Evolutionary conservation across 2,329 filamentous ascomycete genomes (phyloP).

Genomic region (Proliferodiscus dingleyae): DNA sequence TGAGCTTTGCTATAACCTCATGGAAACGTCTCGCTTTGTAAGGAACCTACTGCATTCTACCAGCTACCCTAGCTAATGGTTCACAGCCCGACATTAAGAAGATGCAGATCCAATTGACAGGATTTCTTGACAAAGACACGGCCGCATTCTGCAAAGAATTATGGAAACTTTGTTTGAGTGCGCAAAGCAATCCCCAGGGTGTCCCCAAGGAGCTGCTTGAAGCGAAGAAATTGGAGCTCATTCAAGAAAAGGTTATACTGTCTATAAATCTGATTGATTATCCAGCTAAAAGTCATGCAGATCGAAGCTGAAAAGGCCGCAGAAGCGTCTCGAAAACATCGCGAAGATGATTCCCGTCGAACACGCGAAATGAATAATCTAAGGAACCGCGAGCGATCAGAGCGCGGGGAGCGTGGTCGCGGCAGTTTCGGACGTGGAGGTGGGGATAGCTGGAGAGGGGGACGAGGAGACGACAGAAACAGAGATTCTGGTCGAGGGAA

Average conservation of each 20-base stretch:
- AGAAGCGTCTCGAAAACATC: constrained; percentile 66
- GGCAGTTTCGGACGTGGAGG: constrained; percentile 38
- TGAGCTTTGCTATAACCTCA: constrained; percentile 68
- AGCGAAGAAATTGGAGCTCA: constrained; percentile 91
- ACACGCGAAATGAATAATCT: constrained; percentile 66
- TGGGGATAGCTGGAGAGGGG: constrained; percentile 42
- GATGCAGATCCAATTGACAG: constrained; percentile 88
- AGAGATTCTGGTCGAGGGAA: constrained; percentile 39
- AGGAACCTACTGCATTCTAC: constrained; percentile 32
- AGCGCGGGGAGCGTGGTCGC: constrained; percentile 43
- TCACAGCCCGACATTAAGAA: constrained; percentile 88
- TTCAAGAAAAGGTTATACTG: constrained; percentile 77
- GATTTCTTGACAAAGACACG: constrained; percentile 91
- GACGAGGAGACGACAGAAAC: constrained; percentile 34
- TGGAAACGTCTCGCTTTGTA: constrained; percentile 74
- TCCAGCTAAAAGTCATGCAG: constrained; percentile 39
- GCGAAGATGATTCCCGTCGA: constrained; percentile 65
- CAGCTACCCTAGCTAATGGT: constrained; percentile 20
- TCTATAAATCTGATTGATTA: neutral
- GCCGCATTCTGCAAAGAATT: constrained; percentile 86
- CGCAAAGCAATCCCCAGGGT: constrained; percentile 80
- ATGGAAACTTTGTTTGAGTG: constrained; percentile 87
- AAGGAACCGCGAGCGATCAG: constrained; percentile 59
- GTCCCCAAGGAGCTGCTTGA: constrained; percentile 93
- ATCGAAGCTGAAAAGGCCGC: constrained; percentile 78